Percentiles rank a stretch among this genome's conserved stretches.
phyloP scores from a whole-genome alignment of 805 yeast species.

The Ogataea zsoltii region DNA sequence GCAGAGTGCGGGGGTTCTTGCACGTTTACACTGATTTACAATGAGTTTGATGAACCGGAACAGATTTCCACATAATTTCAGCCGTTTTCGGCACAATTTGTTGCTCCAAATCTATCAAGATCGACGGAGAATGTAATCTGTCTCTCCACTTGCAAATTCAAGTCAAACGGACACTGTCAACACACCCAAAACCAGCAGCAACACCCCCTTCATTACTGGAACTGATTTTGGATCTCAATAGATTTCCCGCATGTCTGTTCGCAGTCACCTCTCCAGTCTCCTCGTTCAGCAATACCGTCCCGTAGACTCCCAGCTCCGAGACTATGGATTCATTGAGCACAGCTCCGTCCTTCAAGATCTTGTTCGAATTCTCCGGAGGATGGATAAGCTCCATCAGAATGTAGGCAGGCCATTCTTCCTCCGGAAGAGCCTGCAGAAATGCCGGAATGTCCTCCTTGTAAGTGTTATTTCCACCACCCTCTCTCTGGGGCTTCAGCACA shows the following conservation, averaged over 20 bases:
- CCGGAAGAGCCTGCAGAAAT: constrained; percentile 59
- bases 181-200: constrained; percentile 98
- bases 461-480: constrained; percentile 97
- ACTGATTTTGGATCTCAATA: constrained; percentile 85
- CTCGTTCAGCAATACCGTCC: constrained; percentile 76
- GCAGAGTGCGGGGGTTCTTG: too few species aligned
- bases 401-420: constrained; percentile 83
- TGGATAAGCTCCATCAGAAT: constrained; percentile 91
- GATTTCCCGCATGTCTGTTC: constrained; percentile 79
- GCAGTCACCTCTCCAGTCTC: constrained; percentile 51
- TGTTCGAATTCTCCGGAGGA: constrained; percentile 69
- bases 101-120: too few species aligned
- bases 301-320: constrained; percentile 91
- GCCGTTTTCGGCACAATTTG: too few species aligned
- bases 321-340: constrained; percentile 71
- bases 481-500: constrained; percentile 96
- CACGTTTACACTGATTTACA: too few species aligned
- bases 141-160: too few species aligned
- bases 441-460: constrained; percentile 83
- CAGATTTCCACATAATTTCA: too few species aligned
- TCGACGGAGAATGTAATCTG: too few species aligned
- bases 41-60: too few species aligned
- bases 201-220: constrained; percentile 96
- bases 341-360: constrained; percentile 67
- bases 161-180: constrained; percentile 74